These are phyloP conservation scores for Pelargonium exstipulatum DNA, from an alignment of 441 rosid species.

Conservation along the genomic window DNA sequence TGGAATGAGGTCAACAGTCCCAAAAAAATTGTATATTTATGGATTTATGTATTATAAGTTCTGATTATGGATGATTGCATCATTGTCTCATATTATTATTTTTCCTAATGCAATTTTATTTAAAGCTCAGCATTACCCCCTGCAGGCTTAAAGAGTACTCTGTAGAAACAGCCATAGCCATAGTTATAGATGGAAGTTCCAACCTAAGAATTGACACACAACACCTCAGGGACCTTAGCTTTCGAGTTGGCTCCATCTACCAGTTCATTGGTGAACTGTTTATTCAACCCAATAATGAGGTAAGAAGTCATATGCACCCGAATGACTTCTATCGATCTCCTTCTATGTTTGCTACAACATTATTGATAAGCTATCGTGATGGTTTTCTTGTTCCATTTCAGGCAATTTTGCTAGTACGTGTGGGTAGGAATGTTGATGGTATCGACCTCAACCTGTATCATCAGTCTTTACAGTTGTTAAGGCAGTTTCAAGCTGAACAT, in stretches of 20 bases:
- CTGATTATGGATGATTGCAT: constrained; percentile 1
- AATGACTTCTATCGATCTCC: background rate
- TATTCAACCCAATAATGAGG: constrained; percentile 42
- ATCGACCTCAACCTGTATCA: constrained; percentile 57
- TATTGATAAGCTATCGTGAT: too few species aligned
- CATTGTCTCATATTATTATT: background rate
- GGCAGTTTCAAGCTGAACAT: constrained; percentile 42
- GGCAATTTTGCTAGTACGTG: constrained; percentile 58
- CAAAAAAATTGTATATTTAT: too few species aligned
- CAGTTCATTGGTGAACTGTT: constrained; percentile 59
- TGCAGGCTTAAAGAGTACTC: constrained; percentile 55
- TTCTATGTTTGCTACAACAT: background rate
- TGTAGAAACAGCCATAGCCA: constrained; percentile 47
- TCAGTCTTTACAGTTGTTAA: constrained; percentile 44
- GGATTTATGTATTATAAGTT: background rate
- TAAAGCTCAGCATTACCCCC: constrained; percentile 5
- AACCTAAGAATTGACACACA: constrained; percentile 52
- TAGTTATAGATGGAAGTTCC: constrained; percentile 48
- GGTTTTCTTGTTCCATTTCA: constrained; percentile 21
- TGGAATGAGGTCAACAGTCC: background rate
- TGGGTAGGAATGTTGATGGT: constrained; percentile 67
- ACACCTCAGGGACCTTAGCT: constrained; percentile 62
- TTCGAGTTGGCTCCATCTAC: constrained; percentile 57
- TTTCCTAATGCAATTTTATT: background rate
- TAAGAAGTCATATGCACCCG: constrained; percentile 9